A percentile compares a stretch with the other conserved stretches of the same genome.
phyloP scores from a whole-genome alignment of 345 rosid genomes.

The Syzygium oleosum region DNA sequence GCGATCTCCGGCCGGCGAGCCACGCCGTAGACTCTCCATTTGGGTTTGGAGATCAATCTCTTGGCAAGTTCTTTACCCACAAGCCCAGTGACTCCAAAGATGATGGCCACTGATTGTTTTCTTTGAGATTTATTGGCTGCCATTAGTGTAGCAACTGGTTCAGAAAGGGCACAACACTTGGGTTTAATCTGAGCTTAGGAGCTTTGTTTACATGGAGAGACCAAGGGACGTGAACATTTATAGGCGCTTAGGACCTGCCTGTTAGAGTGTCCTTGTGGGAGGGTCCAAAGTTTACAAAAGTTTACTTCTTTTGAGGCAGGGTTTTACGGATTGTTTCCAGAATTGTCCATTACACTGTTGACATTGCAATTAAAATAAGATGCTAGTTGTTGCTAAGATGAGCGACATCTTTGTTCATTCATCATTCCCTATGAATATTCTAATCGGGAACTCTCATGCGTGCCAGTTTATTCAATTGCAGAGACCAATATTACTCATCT shows the following conservation, averaged over 20 bases:
- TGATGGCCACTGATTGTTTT: slow-evolving; percentile 37
- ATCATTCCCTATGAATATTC: not conserved
- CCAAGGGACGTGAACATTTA: not conserved
- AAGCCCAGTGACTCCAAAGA: slow-evolving; percentile 84
- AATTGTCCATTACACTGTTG: not conserved
- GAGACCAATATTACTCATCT: not conserved
- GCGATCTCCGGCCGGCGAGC: slow-evolving; percentile 46
- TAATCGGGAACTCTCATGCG: not conserved
- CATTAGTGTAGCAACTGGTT: not conserved
- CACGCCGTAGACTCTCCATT: slow-evolving; percentile 84
- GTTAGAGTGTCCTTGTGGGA: not conserved
- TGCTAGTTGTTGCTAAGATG: not conserved
- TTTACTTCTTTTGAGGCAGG: not conserved
- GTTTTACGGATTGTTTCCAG: not conserved
- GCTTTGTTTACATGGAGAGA: not conserved
- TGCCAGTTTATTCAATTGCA: not conserved
- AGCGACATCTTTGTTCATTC: not conserved
- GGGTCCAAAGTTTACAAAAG: not conserved
- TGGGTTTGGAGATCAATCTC: slow-evolving; percentile 32
- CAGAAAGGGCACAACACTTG: not conserved
- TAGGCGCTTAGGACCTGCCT: not conserved
- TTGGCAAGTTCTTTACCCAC: slow-evolving; percentile 72
- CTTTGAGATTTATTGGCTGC: not conserved
- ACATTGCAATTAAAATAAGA: not conserved
- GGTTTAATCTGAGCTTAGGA: not conserved